Evolutionary conservation across 2,329 filamentous ascomycete genomes (phyloP), one percentile per base, ranked within the genome.

Genomic region (Rhinocladiella mackenziei): DNA sequence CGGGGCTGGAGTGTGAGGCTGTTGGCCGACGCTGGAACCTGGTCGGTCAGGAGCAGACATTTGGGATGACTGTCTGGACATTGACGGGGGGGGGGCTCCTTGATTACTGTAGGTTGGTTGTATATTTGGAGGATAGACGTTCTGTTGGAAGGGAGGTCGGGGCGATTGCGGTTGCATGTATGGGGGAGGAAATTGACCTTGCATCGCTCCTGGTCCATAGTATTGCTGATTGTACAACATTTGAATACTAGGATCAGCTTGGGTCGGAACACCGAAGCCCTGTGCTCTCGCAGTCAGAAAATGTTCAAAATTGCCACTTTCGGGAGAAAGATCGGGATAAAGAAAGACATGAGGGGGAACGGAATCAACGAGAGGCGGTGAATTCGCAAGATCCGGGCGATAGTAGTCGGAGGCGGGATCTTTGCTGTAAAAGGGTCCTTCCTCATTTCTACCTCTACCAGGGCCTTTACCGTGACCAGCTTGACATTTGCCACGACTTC

Each of bases 31-130:
- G 56, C 76, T 79, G 29, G 80, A 81, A 7, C 71, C 66, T 13
- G 79, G 78, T 51, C 78, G 72, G 66, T 86, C 85, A 18, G 82
- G 75, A 26, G 76, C 76, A 67, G 86, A 86, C 43, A 84, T 76
- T 65, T 92, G 86, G 2, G 88, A 94, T 2, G 84, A 79, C 49
- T 80, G 89, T 57, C 89, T 83, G 2, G 89, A 92, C 84, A 95
- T 89, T 29, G 71, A 70, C 50, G 72, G 78, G 57, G 71, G 73
- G 52, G 68, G 68, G 43, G 62, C 65, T 26, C 55, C 57, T 58
- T 64, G 57, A 59, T 58, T 67, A 20, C 64, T 70, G 60, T 76
- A 81, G 28, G 75, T 73, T 43, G 66, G 65, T 32, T 69, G 71
- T 63, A 77, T 74, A 55, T 70, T 75, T 8, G 62, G 63, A 17